Percentiles rank a stretch among this genome's conserved stretches.
Evolutionary conservation across 805 yeast species (phyloP).

Genomic region (Barnettozyma sucrosica): DNA sequence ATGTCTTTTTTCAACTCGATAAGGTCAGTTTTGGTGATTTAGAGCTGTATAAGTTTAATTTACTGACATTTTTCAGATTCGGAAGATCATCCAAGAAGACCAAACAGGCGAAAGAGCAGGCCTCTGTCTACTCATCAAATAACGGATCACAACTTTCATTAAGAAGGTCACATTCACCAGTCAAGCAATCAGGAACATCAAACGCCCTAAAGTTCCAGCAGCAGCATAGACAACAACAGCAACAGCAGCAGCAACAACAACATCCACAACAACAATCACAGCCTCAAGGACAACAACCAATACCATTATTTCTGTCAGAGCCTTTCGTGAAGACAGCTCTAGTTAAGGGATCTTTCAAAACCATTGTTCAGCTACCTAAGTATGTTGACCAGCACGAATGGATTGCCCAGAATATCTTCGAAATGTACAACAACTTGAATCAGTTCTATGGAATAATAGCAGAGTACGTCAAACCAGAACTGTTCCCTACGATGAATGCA

Average conservation of each 20-base stretch:
- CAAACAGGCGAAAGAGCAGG: conserved; percentile 31
- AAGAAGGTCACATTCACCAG: conserved; percentile 41
- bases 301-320: conserved; percentile 68
- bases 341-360: conserved; percentile 93
- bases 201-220: conserved; percentile 24
- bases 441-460: conserved; percentile 88
- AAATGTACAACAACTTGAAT: conserved; percentile 76
- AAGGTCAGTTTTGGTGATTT: conserved; percentile 9
- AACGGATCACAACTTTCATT: conserved; percentile 44
- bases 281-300: conserved; percentile 15
- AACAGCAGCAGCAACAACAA: conserved; percentile 16
- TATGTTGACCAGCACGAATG: conserved; percentile 94
- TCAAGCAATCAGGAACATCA: conserved; percentile 19
- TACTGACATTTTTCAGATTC: conserved; percentile 36
- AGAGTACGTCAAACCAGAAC: conserved; percentile 86
- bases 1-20: conserved; percentile 38
- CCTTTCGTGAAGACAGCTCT: conserved; percentile 92
- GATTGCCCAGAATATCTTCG: conserved; percentile 90
- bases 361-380: conserved; percentile 91
- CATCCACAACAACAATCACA: conserved; percentile 18
- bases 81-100: conserved; percentile 50
- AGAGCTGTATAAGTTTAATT: not conserved
- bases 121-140: conserved; percentile 32
- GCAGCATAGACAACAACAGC: conserved; percentile 21
- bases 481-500: conserved; percentile 91